phyloP scores from a whole-genome alignment of 352 stramenopile species.

The Phytophthora melonis region DNA sequence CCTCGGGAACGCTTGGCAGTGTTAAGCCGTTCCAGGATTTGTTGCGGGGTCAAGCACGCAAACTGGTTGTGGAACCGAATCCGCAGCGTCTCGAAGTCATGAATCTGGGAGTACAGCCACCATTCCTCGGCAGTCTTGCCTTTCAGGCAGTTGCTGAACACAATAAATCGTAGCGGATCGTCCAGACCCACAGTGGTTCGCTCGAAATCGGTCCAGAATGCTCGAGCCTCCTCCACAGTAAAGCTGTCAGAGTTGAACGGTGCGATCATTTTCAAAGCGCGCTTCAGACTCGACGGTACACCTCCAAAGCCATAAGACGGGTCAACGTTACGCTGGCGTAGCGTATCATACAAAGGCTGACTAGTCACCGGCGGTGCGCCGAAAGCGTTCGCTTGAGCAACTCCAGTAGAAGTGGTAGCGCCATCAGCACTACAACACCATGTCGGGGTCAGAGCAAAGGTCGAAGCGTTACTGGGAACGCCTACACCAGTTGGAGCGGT shows the following conservation, averaged over 20 bases:
- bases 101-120: conserved; percentile 4
- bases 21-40: background rate
- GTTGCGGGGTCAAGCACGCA: background rate
- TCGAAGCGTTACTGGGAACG: too few species aligned
- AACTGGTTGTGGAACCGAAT: background rate
- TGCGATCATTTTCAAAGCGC: background rate
- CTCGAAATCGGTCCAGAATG: background rate
- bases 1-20: background rate
- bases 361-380: too few species aligned
- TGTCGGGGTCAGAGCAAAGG: too few species aligned
- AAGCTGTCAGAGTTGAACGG: background rate
- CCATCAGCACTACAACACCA: too few species aligned
- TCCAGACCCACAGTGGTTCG: background rate
- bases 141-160: conserved; percentile 1
- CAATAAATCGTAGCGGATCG: background rate
- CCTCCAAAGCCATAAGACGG: background rate
- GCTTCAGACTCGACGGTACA: background rate
- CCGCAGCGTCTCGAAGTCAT: background rate
- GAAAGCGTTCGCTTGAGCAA: too few species aligned
- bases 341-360: too few species aligned
- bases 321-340: background rate
- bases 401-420: too few species aligned
- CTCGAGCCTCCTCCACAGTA: background rate
- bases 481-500: too few species aligned
- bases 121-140: conserved; percentile 5